Conservation (phyloP, 495 filamentous ascomycete species). For the Pseudoneurospora amorphoporcata region DNA sequence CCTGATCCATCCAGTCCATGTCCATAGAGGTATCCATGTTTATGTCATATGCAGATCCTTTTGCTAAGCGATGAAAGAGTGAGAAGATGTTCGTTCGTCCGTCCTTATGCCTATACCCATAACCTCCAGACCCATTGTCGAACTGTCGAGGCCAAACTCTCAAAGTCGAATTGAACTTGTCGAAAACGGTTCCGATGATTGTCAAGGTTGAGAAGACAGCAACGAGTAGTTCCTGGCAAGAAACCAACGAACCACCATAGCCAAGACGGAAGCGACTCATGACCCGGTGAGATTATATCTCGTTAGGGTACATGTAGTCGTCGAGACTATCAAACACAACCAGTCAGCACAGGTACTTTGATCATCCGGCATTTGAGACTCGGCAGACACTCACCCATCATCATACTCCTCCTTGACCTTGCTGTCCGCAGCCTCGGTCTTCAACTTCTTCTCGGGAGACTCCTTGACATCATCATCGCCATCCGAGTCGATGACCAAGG, state of each 20-base stretch:
- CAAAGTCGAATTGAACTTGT: too few species aligned
- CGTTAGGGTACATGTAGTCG: background rate
- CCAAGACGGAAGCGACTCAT: background rate
- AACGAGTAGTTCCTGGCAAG: background rate
- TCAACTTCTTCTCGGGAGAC: conserved; percentile 6
- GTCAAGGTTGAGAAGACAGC: background rate
- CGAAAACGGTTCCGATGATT: background rate
- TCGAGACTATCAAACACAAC: background rate
- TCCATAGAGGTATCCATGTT: too few species aligned
- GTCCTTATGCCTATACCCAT: background rate
- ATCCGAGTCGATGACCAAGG: background rate
- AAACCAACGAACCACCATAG: background rate
- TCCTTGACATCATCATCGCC: background rate
- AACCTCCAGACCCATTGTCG: too few species aligned
- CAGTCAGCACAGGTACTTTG: too few species aligned
- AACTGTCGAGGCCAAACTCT: too few species aligned
- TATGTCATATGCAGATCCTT: background rate
- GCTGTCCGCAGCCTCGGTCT: background rate
- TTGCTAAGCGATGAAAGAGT: background rate
- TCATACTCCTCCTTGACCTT: conserved; percentile 7
- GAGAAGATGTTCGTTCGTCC: background rate
- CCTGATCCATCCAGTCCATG: too few species aligned
- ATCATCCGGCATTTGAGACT: too few species aligned
- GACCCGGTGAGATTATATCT: background rate
- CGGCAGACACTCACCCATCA: background rate